Percentiles rank a stretch among this genome's conserved stretches.
Conservation (phyloP, 2,329 filamentous ascomycete species). For the Lasiodiplodia theobromae region DNA sequence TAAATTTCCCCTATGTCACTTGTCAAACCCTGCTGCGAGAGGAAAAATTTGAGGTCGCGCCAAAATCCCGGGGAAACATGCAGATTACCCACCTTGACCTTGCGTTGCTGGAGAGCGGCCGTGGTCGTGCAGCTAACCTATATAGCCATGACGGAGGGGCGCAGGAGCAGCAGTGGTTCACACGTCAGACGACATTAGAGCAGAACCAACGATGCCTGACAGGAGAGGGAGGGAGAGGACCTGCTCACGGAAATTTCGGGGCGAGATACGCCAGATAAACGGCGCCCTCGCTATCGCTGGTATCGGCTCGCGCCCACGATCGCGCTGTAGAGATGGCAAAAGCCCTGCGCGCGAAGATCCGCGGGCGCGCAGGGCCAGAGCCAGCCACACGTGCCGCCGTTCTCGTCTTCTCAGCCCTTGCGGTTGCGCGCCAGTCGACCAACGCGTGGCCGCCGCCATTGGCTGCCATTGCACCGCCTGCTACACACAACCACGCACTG, state of each 20-base stretch:
- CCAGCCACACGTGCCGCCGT: conserved; percentile 4
- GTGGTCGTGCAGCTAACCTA: conserved; percentile 9
- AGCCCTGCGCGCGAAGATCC: neutral
- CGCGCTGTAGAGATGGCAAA: neutral
- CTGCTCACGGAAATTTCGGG: neutral
- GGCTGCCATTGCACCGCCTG: neutral
- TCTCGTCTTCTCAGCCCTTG: neutral
- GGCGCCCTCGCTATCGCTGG: neutral
- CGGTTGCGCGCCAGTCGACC: neutral
- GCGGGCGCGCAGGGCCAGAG: neutral
- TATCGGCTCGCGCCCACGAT: neutral
- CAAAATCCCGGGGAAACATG: conserved; percentile 4
- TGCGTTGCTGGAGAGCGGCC: neutral
- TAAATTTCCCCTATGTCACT: neutral
- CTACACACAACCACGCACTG: conserved; percentile 1
- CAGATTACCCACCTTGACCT: neutral
- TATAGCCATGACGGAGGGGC: conserved; percentile 13
- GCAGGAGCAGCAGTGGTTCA: conserved; percentile 4
- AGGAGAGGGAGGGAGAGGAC: neutral
- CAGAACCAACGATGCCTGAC: no score
- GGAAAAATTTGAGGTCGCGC: conserved; percentile 6
- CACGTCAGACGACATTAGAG: conserved; percentile 10
- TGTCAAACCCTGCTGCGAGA: conserved; percentile 1
- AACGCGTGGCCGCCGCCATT: conserved; percentile 15
- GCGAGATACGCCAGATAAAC: neutral